phyloP scores from a whole-genome alignment of 495 filamentous ascomycete species.

The Penicillium robsamsonii region DNA sequence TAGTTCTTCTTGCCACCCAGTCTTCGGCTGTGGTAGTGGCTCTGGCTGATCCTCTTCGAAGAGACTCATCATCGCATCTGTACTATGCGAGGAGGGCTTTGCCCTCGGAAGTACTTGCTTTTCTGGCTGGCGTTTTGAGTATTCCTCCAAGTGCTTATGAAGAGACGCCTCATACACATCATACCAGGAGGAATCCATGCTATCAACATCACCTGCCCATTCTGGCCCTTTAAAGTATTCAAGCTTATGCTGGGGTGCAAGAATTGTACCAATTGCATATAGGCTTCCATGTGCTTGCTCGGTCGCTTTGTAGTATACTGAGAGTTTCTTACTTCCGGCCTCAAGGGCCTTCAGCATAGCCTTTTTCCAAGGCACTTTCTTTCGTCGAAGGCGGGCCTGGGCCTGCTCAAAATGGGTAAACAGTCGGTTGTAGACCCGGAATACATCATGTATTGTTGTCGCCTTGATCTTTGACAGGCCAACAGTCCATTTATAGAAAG shows the following conservation, averaged over 20 bases:
- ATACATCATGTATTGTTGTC: no score
- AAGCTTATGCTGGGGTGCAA: neutral
- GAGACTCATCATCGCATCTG: neutral
- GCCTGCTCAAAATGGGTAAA: no score
- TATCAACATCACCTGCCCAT: neutral
- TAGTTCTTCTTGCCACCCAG: neutral
- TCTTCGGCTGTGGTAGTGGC: neutral
- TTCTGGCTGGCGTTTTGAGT: neutral
- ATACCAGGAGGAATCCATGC: neutral
- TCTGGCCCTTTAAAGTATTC: neutral
- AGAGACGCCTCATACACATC: neutral
- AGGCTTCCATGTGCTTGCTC: neutral
- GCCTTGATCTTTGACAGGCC: no score
- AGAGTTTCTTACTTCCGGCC: neutral
- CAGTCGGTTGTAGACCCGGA: no score
- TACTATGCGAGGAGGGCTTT: neutral
- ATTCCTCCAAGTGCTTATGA: neutral
- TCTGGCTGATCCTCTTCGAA: neutral
- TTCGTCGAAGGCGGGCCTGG: no score
- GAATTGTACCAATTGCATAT: neutral
- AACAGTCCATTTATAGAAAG: no score
- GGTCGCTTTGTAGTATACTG: neutral
- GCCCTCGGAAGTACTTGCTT: neutral
- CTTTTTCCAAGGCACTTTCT: neutral
- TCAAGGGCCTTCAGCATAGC: neutral